Evolutionary conservation across 75 land plant species (phyloP), one percentile per base, ranked within the genome.

Genomic region (Selaginella moellendorffii): DNA sequence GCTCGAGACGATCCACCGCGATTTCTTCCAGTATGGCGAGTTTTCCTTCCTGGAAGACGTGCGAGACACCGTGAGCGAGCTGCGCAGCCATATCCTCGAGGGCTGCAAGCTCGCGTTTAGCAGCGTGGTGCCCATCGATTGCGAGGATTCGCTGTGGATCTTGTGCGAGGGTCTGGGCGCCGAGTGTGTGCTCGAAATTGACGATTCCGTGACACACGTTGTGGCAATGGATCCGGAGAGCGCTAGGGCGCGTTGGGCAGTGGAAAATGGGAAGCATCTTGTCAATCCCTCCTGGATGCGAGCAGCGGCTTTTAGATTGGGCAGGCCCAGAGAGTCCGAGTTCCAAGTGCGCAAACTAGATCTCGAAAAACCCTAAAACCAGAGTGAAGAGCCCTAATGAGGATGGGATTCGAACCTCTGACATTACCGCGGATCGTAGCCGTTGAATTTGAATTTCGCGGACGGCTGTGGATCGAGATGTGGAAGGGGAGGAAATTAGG

Each of bases 211-310:
- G 24, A 90, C 97, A 0, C 97, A 90, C 60, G 88, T 90, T 18
- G 88, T 90, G 31, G 71, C 91, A 25, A 53, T 67, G 53, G 83
- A 83, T 63, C 28, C 63, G 19, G 80, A 78, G 51, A 87, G 91
- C 2, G 77, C 83, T 30, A 90, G 84, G 64, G 71, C 92, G 8
- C 71, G 78, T 0, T 90, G 97, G 97, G 97, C 97, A 0, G 64
- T 79, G 77, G 68, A 78, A 58, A 68, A 90, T 42, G 54, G 72
- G 27, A 77, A 78, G 54, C 80, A 72, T 52, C 54, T 90, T 61
- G 97, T 87, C 52, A 69, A 78, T 31, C 92, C 83, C 2, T 27
- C 77, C 9, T 90, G 97, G 97, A 65, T 90, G 54, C 91, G 87
- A 67, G 97, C 85, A 20, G 70, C 97, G 2, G 64, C 76, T 9